A percentile compares a stretch with the other conserved stretches of the same genome.
phyloP scores from a whole-genome alignment of 208 protist genomes.

The Acanthamoeba royreba region DNA sequence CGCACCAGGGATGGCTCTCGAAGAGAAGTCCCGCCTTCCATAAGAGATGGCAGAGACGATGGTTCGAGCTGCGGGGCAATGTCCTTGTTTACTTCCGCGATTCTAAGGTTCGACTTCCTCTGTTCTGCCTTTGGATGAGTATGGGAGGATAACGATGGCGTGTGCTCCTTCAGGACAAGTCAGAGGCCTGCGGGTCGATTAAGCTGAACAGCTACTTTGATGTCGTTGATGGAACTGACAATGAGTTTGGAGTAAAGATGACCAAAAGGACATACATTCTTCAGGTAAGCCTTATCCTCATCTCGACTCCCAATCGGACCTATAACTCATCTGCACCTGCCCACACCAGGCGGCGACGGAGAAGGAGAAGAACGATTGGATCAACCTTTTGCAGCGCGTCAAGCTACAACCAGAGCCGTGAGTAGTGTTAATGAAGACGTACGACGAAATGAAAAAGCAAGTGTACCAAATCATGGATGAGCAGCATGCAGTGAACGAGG shows the following conservation, averaged over 20 bases:
- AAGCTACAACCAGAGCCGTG: neutral
- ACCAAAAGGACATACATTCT: neutral
- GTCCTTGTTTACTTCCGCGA: neutral
- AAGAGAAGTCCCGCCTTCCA: constrained; percentile 34
- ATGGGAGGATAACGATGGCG: neutral
- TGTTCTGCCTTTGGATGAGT: too few species aligned
- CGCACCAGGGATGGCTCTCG: neutral
- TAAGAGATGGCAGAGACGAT: constrained; percentile 18
- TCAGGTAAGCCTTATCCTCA: neutral
- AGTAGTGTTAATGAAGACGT: too few species aligned
- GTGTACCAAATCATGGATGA: too few species aligned
- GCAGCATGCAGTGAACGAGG: too few species aligned
- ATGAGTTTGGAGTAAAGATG: neutral
- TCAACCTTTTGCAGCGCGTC: neutral
- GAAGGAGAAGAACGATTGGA: neutral
- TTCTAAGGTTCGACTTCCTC: neutral
- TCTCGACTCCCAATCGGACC: too few species aligned
- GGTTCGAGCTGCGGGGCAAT: neutral
- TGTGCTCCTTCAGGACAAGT: neutral
- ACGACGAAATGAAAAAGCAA: too few species aligned
- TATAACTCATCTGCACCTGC: neutral
- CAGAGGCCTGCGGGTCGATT: neutral
- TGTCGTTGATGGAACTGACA: neutral
- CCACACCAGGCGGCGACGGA: neutral
- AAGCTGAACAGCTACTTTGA: neutral